Conservation (phyloP, 2,329 filamentous ascomycete species). For the Aspergillus alliaceus region DNA sequence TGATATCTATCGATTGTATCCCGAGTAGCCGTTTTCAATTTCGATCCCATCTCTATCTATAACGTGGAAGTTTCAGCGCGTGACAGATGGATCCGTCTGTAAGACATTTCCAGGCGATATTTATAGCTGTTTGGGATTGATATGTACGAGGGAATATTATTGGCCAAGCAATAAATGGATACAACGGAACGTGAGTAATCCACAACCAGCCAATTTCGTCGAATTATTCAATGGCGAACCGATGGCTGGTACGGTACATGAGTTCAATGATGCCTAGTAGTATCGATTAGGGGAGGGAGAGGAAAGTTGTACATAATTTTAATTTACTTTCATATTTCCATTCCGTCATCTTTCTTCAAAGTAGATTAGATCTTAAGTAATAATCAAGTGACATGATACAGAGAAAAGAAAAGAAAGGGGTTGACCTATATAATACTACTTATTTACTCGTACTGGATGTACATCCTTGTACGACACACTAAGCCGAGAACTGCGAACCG, state of each 20-base stretch:
- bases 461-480: too few species aligned
- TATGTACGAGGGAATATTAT: background rate
- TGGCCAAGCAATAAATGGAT: background rate
- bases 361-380: background rate
- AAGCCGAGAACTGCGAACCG: slow-evolving; percentile 4
- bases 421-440: too few species aligned
- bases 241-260: background rate
- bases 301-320: background rate
- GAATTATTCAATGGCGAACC: background rate
- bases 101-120: too few species aligned
- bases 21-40: background rate
- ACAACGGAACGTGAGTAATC: background rate
- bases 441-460: too few species aligned
- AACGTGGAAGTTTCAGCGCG: background rate
- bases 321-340: background rate
- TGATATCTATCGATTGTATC: background rate
- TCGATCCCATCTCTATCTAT: background rate
- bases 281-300: background rate
- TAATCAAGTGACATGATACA: background rate
- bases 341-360: background rate
- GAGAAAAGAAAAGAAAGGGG: background rate
- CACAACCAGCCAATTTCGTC: background rate
- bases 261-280: background rate
- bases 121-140: slow-evolving; percentile 1
- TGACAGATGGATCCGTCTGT: too few species aligned